Conservation (phyloP, 2,329 filamentous ascomycete genomes). For the Mycosphaerella arachidis region DNA sequence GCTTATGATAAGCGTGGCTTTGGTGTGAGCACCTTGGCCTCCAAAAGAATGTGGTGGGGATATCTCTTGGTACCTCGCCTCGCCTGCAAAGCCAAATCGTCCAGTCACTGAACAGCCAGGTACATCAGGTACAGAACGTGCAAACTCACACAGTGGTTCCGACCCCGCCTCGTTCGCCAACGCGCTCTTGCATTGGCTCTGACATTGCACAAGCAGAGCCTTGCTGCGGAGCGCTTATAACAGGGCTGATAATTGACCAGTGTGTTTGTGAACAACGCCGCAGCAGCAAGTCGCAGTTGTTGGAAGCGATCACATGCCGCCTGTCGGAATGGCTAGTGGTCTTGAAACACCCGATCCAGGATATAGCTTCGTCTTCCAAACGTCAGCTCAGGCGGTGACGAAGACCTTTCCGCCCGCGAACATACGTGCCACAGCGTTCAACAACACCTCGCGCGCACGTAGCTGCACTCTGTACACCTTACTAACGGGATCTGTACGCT, state of each 20-base stretch:
- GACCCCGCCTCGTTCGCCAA: not conserved
- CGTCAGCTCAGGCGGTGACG: slow-evolving; percentile 17
- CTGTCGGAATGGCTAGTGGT: slow-evolving; percentile 8
- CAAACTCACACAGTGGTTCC: not conserved
- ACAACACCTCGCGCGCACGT: slow-evolving; percentile 4
- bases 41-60: slow-evolving; percentile 12
- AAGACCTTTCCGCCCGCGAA: not conserved
- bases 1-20: slow-evolving; percentile 7
- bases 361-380: slow-evolving; percentile 19
- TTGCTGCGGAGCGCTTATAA: not conserved
- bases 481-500: slow-evolving; percentile 9
- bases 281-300: not conserved
- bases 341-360: slow-evolving; percentile 13
- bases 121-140: slow-evolving; percentile 18
- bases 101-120: slow-evolving; percentile 6
- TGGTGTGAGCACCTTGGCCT: not conserved
- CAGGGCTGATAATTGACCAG: not conserved
- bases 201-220: slow-evolving; percentile 2
- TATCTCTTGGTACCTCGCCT: slow-evolving; percentile 16
- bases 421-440: slow-evolving; percentile 11
- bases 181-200: slow-evolving; percentile 1
- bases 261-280: not conserved
- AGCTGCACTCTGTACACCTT: slow-evolving; percentile 17
- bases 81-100: slow-evolving; percentile 7
- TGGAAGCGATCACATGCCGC: slow-evolving; percentile 13